These are phyloP conservation scores for Curvularia eragrostidis DNA, from an alignment of 2,329 filamentous ascomycete species.

Conservation along the genomic window DNA sequence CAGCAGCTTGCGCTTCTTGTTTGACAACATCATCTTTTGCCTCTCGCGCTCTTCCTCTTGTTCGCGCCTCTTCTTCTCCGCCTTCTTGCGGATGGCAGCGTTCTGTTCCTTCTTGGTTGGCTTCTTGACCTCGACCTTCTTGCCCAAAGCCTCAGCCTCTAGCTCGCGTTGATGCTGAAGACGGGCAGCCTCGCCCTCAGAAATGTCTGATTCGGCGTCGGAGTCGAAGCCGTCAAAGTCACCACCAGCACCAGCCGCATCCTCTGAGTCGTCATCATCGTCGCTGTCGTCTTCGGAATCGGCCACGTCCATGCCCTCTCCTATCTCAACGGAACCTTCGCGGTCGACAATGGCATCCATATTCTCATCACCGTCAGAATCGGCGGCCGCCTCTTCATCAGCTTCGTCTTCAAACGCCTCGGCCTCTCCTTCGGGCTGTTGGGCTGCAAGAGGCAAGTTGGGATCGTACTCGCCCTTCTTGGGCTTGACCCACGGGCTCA, in stretches of 20 bases:
- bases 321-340: conserved; percentile 56
- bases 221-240: conserved; percentile 59
- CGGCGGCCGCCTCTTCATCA: conserved; percentile 49
- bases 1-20: conserved; percentile 95
- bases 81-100: conserved; percentile 71
- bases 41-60: conserved; percentile 89
- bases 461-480: conserved; percentile 91
- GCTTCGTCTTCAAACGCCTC: conserved; percentile 69
- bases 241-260: conserved; percentile 30
- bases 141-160: conserved; percentile 85
- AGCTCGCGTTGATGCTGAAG: conserved; percentile 85
- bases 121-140: conserved; percentile 51
- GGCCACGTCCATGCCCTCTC: conserved; percentile 57
- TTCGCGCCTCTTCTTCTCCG: conserved; percentile 64
- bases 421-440: conserved; percentile 86
- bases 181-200: conserved; percentile 66
- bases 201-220: conserved; percentile 55
- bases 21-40: conserved; percentile 97
- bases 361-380: conserved; percentile 43
- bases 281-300: conserved; percentile 55
- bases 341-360: conserved; percentile 45
- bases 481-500: conserved; percentile 93
- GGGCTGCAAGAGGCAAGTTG: conserved; percentile 81
- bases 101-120: conserved; percentile 64
- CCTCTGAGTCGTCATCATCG: conserved; percentile 53